Conservation (phyloP, 2,329 filamentous ascomycete genomes). For the Neofusicoccum cordaticola region DNA sequence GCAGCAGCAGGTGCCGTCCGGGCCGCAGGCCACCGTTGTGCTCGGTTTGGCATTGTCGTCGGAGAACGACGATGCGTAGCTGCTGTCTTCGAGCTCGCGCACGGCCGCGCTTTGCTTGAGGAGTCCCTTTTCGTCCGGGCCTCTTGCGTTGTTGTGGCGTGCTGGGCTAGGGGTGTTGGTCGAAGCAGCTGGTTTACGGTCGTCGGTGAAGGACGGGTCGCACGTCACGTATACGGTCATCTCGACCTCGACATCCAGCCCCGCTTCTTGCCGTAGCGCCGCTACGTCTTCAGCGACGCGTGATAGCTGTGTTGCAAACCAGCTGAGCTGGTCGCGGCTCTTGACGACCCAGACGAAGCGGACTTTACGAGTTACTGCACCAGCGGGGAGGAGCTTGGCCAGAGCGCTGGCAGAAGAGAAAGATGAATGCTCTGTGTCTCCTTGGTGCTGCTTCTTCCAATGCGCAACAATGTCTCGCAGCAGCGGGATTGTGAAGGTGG, state of each 20-base stretch:
- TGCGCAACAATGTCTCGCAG: constrained; percentile 55
- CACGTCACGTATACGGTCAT: constrained; percentile 57
- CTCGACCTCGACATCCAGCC: constrained; percentile 45
- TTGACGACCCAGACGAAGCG: constrained; percentile 61
- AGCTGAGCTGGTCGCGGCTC: constrained; percentile 50
- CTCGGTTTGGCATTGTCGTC: neutral
- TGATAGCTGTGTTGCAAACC: constrained; percentile 53
- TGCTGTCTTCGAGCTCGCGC: constrained; percentile 23
- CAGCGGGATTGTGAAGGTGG: constrained; percentile 57
- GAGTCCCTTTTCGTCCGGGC: constrained; percentile 19
- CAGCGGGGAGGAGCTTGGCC: constrained; percentile 14
- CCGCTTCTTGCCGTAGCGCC: constrained; percentile 33
- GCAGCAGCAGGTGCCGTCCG: constrained; percentile 48
- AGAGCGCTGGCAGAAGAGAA: neutral
- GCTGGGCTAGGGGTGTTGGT: constrained; percentile 22
- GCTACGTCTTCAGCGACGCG: constrained; percentile 44
- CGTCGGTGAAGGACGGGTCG: constrained; percentile 47
- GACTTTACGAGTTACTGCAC: constrained; percentile 48
- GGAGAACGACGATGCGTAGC: constrained; percentile 16
- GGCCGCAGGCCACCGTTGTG: constrained; percentile 25
- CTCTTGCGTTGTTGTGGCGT: constrained; percentile 17
- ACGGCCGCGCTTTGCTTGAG: constrained; percentile 21
- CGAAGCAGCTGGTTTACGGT: constrained; percentile 33
- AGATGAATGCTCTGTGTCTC: neutral
- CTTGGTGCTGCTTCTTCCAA: constrained; percentile 34